Evolutionary conservation across 139 green algal genomes (phyloP), one percentile per base, ranked within the genome.

Genomic region (Zygnema cylindricum): DNA sequence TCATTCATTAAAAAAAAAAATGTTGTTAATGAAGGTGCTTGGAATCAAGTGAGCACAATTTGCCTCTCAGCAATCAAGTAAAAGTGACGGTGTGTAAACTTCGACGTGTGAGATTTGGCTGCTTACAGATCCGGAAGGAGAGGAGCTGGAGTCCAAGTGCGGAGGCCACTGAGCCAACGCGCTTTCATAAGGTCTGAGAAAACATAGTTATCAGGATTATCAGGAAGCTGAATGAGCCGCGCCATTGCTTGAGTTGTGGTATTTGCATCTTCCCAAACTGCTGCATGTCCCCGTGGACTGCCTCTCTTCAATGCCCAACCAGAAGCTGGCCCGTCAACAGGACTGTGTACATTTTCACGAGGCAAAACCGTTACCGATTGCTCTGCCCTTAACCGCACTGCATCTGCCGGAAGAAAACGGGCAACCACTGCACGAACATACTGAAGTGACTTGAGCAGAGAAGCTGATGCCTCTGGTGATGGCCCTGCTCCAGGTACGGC

Each of bases 401-500:
- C 49, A 36, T 85, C 49, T 63, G 78, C 78, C 11, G 83, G 79
- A 1, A 91, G 79, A 32, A 88, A 40, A 22, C 86, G 49, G 0
- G 81, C 81, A 7, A 91, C 86, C 30, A 91, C n/a, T 11, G 86
- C 81, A 35, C 57, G 63, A 25, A 91, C 79, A 55, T 89, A 91
- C 16, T 33, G 40, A 43, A 91, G 86, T 1, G 86, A 91, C 30
- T 89, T 89, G 55, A 81, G 25, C 1, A 91, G 38, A 0, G 41
- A 79, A 2, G 86, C 82, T 21, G 82, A 57, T 7, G 77, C 75
- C 38, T 81, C 77, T 43, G 85, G 36, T 0, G 73, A 76, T n/a
- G 84, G 38, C 1, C 42, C 81, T 22, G 75, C 73, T 25, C 38
- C 76, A 30, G 38, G 38, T 11, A 43, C 23, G 1, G 41, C 11